Evolutionary conservation across 345 rosid genomes (phyloP).

Genomic region (Jatropha curcas): DNA sequence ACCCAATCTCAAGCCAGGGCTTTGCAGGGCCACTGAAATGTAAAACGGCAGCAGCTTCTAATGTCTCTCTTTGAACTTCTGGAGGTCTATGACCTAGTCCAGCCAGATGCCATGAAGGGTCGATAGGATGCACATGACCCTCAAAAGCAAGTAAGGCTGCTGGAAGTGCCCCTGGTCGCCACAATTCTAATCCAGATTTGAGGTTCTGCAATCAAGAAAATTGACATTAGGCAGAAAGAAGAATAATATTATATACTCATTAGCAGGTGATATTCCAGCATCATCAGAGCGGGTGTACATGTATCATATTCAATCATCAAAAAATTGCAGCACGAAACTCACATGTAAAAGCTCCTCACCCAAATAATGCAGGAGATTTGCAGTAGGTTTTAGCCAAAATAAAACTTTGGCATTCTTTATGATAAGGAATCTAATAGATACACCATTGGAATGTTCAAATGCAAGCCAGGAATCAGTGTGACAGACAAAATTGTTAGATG

Average conservation of each 20-base stretch:
- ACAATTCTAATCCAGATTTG: slow-evolving; percentile 60
- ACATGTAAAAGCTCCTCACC: not conserved
- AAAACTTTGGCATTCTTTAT: not conserved
- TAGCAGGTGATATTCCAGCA: not conserved
- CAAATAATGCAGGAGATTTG: not conserved
- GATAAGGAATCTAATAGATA: not conserved
- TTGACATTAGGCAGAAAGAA: not conserved
- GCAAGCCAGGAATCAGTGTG: not conserved
- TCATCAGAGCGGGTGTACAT: not conserved
- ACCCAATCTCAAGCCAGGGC: slow-evolving; percentile 90
- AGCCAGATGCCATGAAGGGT: slow-evolving; percentile 80
- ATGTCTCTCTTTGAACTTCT: slow-evolving; percentile 29
- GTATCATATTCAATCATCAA: not conserved
- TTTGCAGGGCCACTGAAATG: slow-evolving; percentile 96
- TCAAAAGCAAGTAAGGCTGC: slow-evolving; percentile 73
- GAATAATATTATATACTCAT: too few relatives aligned
- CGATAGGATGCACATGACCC: slow-evolving; percentile 67
- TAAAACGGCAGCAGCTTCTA: slow-evolving; percentile 70
- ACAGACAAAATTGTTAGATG: not conserved
- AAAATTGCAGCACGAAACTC: not conserved
- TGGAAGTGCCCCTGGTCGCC: slow-evolving; percentile 88
- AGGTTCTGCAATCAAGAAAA: slow-evolving; percentile 48
- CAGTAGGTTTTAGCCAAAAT: not conserved
- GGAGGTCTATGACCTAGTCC: slow-evolving; percentile 70
- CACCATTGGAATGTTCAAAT: not conserved